These are phyloP conservation scores for Reticulascus tulasneorum DNA, from an alignment of 2,329 filamentous ascomycete genomes.

Conservation along the genomic window DNA sequence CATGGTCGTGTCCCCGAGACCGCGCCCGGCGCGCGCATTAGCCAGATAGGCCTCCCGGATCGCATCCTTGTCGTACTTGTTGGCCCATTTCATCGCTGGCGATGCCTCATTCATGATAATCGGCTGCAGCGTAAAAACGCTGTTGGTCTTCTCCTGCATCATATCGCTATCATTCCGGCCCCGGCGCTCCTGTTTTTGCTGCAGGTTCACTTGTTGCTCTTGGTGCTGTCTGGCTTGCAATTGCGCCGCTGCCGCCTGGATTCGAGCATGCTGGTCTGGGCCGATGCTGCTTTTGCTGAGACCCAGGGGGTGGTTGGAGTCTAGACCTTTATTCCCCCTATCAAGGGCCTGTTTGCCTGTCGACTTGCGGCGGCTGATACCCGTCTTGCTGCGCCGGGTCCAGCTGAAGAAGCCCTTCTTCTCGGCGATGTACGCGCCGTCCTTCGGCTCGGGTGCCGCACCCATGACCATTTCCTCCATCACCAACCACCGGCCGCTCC, in stretches of 20 bases:
- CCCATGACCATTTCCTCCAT: conserved; percentile 97
- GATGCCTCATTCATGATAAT: conserved; percentile 82
- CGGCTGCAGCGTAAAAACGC: conserved; percentile 82
- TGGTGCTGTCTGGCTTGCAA: conserved; percentile 69
- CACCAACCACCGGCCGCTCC: conserved; percentile 81
- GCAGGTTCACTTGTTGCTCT: conserved; percentile 38
- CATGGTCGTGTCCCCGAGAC: conserved; percentile 45
- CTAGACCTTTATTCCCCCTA: conserved; percentile 36
- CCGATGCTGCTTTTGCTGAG: conserved; percentile 79
- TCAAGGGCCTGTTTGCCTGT: conserved; percentile 58
- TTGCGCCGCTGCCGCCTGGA: conserved; percentile 84
- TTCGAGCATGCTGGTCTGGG: conserved; percentile 86
- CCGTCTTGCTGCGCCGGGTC: conserved; percentile 66
- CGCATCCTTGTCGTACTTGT: conserved; percentile 85
- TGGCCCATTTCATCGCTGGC: conserved; percentile 95
- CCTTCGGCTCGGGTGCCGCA: conserved; percentile 77
- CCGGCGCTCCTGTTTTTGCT: conserved; percentile 36
- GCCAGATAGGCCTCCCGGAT: conserved; percentile 83
- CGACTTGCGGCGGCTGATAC: conserved; percentile 64
- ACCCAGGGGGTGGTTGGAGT: conserved; percentile 36
- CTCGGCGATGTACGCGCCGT: conserved; percentile 86
- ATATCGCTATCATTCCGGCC: conserved; percentile 53
- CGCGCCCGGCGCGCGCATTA: conserved; percentile 68
- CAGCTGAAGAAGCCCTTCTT: conserved; percentile 95
- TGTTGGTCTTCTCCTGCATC: conserved; percentile 74